phyloP scores from a whole-genome alignment of 1,284 basidiomycete species.

The Phaffia rhodozyma region DNA sequence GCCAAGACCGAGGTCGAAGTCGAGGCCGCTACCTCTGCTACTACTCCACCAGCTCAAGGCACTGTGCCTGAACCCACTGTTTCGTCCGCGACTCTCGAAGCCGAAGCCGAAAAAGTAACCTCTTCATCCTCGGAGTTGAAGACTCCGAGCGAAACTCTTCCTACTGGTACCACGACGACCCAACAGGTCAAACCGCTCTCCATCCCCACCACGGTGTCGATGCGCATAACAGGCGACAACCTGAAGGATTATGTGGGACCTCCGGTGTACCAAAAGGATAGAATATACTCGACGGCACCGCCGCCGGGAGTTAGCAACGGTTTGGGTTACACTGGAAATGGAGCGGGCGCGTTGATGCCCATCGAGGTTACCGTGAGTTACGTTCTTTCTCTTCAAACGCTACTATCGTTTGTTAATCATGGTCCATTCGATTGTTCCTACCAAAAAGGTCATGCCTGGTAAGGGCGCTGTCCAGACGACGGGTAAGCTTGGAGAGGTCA shows the following conservation, averaged over 20 bases:
- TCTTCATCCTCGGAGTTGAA: background rate
- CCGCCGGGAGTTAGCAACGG: constrained; percentile 91
- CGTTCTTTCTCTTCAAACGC: background rate
- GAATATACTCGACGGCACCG: constrained; percentile 68
- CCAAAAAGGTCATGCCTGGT: constrained; percentile 68
- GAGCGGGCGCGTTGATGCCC: constrained; percentile 92
- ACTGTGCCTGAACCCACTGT: constrained; percentile 3
- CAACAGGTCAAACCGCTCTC: constrained; percentile 64
- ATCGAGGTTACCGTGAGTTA: constrained; percentile 74
- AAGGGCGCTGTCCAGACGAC: constrained; percentile 82
- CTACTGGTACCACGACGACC: constrained; percentile 49
- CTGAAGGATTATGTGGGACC: constrained; percentile 95
- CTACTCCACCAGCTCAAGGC: background rate
- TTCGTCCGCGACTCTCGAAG: background rate
- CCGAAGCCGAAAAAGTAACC: background rate
- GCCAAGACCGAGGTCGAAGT: constrained; percentile 20
- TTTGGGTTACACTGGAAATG: constrained; percentile 89
- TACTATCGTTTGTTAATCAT: background rate
- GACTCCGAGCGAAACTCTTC: background rate
- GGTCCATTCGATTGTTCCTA: too few species aligned
- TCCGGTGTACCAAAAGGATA: constrained; percentile 86
- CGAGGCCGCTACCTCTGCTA: constrained; percentile 22
- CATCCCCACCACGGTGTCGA: constrained; percentile 65
- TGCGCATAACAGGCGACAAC: constrained; percentile 70
- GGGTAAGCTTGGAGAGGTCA: constrained; percentile 95